These are phyloP conservation scores for Saksenaea oblongispora DNA, from an alignment of 371 early-diverging fungal species.

Conservation along the genomic window DNA sequence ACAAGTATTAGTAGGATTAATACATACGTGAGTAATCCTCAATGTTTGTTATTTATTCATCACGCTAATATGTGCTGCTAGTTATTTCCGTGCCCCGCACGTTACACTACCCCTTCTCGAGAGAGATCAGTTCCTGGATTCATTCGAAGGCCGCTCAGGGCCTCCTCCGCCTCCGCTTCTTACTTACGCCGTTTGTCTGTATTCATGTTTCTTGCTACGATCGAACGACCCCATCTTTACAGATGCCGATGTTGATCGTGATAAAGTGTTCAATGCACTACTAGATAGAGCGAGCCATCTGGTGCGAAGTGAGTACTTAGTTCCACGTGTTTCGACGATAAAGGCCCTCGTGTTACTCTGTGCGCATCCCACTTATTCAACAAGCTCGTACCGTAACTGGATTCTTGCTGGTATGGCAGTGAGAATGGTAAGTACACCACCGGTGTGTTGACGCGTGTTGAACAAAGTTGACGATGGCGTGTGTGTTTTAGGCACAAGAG, in stretches of 20 bases:
- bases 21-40: conserved; percentile 14
- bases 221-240: conserved; percentile 24
- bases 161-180: conserved; percentile 28
- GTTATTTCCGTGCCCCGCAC: conserved; percentile 19
- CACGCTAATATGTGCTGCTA: neutral
- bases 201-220: conserved; percentile 21
- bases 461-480: neutral
- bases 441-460: too few relatives aligned
- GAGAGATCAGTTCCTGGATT: conserved; percentile 23
- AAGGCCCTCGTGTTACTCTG: conserved; percentile 36
- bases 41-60: neutral
- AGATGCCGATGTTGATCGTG: conserved; percentile 17
- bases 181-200: conserved; percentile 35
- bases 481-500: conserved; percentile 32
- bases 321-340: conserved; percentile 31
- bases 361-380: conserved; percentile 26
- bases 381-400: conserved; percentile 31
- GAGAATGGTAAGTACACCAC: conserved; percentile 32
- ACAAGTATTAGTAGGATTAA: conserved; percentile 14
- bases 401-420: conserved; percentile 40
- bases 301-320: conserved; percentile 29
- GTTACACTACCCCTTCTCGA: conserved; percentile 27
- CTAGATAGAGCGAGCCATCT: conserved; percentile 20
- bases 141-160: conserved; percentile 19
- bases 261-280: conserved; percentile 21